Conservation (phyloP, 352 stramenopile genomes). For the Ophiocytium majus region DNA sequence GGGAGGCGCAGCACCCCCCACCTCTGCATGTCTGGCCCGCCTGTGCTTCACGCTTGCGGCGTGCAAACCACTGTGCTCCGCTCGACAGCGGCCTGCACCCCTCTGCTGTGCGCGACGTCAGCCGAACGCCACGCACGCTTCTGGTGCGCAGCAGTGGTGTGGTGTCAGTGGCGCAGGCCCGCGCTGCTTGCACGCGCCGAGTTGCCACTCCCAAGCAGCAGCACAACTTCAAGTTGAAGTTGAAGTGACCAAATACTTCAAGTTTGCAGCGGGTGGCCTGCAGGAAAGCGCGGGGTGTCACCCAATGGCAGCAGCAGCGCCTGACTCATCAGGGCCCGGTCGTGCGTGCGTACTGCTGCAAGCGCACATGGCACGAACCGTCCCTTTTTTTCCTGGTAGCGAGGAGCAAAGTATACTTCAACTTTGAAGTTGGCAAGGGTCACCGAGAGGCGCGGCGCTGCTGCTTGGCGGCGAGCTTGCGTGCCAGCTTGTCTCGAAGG, state of each 20-base stretch:
- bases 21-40: too few species aligned
- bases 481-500: background rate
- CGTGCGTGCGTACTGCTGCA: background rate
- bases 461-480: slow-evolving; percentile 18
- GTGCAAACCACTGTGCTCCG: too few species aligned
- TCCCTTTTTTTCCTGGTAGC: too few species aligned
- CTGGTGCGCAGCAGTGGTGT: background rate
- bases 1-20: too few species aligned
- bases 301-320: background rate
- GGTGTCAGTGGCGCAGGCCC: background rate
- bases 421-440: background rate
- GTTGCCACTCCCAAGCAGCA: background rate
- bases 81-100: too few species aligned
- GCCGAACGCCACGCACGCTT: background rate
- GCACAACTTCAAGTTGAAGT: too few species aligned
- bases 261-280: too few species aligned
- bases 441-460: background rate
- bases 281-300: too few species aligned
- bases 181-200: background rate
- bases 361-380: background rate
- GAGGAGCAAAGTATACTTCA: background rate
- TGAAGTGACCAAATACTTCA: too few species aligned
- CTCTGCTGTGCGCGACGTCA: background rate
- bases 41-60: too few species aligned
- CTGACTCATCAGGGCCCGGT: background rate